phyloP scores from a whole-genome alignment of 164 flowering plant species.

The Annona cherimola region DNA sequence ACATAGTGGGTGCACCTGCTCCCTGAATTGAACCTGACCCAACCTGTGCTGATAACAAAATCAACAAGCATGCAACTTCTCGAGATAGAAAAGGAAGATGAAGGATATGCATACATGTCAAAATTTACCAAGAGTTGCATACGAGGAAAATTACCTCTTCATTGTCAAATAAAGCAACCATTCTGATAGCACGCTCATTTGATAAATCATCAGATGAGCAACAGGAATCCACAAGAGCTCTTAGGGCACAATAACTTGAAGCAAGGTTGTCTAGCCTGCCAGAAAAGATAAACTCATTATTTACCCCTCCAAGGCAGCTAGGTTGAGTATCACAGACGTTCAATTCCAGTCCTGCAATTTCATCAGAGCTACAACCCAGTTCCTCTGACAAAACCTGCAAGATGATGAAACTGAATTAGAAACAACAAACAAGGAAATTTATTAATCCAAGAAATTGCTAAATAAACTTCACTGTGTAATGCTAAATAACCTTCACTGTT shows the following conservation, averaged over 20 bases:
- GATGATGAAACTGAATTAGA: background rate
- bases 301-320: slow-evolving; percentile 93
- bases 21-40: slow-evolving; percentile 89
- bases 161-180: slow-evolving; percentile 93
- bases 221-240: slow-evolving; percentile 89
- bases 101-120: background rate
- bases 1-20: slow-evolving; percentile 97
- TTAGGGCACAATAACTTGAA: slow-evolving; percentile 83
- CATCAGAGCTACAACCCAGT: slow-evolving; percentile 56
- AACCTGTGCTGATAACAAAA: slow-evolving; percentile 41
- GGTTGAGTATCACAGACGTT: slow-evolving; percentile 94
- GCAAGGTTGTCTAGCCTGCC: slow-evolving; percentile 95
- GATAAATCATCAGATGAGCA: slow-evolving; percentile 45
- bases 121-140: background rate
- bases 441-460: background rate
- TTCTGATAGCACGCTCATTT: slow-evolving; percentile 68
- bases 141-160: slow-evolving; percentile 63
- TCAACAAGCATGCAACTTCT: background rate
- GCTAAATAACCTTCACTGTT: background rate
- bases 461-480: too few relatives aligned
- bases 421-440: slow-evolving; percentile 2
- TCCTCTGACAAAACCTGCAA: slow-evolving; percentile 69
- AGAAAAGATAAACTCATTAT: slow-evolving; percentile 88
- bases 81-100: background rate
- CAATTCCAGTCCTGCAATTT: slow-evolving; percentile 65